Percentiles rank a stretch among this genome's conserved stretches.
Evolutionary conservation across 768 basidiomycete species (phyloP).

Genomic region (Leccinum aurantiacum): DNA sequence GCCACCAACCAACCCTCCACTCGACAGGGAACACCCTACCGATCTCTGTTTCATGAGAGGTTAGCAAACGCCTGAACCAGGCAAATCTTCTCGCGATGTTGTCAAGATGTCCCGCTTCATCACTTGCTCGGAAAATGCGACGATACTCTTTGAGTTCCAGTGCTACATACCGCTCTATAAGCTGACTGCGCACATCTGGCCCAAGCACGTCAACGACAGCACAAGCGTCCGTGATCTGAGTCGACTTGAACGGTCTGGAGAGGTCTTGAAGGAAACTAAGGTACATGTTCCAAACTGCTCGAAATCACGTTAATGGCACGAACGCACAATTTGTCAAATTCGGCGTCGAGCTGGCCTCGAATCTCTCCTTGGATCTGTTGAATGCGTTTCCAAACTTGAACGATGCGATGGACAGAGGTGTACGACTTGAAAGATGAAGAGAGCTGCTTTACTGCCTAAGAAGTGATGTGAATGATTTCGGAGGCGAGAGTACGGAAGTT

Average conservation of each 20-base stretch:
- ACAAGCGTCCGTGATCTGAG: conserved; percentile 78
- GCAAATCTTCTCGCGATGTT: conserved; percentile 91
- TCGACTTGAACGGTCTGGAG: conserved; percentile 60
- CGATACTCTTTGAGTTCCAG: conserved; percentile 94
- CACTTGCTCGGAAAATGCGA: conserved; percentile 88
- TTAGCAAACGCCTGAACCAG: conserved; percentile 88
- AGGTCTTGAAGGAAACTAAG: conserved; percentile 78
- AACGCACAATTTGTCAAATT: conserved; percentile 92
- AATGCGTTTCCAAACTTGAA: conserved; percentile 74
- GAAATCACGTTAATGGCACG: not conserved
- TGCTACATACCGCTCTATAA: conserved; percentile 86
- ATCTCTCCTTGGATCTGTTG: conserved; percentile 82
- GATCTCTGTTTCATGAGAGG: conserved; percentile 85
- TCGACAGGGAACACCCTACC: conserved; percentile 78
- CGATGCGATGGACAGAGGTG: conserved; percentile 71
- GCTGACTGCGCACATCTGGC: conserved; percentile 72
- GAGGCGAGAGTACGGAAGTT: conserved; percentile 16
- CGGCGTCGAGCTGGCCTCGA: conserved; percentile 77
- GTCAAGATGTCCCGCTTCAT: conserved; percentile 96
- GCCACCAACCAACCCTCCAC: conserved; percentile 84
- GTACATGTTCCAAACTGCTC: not conserved
- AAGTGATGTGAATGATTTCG: not conserved
- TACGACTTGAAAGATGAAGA: conserved; percentile 78
- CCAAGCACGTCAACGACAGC: conserved; percentile 89
- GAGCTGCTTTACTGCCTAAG: conserved; percentile 85